Evolutionary conservation across 2,329 filamentous ascomycete species (phyloP), one percentile per base, ranked within the genome.

Genomic region (Diaporthe australafricana): DNA sequence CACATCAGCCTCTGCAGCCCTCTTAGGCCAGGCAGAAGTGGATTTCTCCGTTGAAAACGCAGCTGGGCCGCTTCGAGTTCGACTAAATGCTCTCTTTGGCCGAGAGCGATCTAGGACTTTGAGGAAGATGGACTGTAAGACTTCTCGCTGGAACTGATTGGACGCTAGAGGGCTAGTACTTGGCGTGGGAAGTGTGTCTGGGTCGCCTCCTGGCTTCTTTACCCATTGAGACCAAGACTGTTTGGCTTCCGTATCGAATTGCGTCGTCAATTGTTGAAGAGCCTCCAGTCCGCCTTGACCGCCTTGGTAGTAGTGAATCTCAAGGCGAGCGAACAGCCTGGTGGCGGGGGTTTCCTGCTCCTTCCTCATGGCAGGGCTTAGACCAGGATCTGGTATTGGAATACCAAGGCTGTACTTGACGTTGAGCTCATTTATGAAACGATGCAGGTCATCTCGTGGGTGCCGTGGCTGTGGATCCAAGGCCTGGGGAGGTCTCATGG

Each of bases 321-420:
- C 73, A 8, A 81, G 66, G 9, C 72, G 70, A 17, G 63, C 66
- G 30, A 72, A 74, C 5, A 73, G 57, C 50, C 22, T 68, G 16
- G 55, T 63, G n/a, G 68, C 69, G 2, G 42, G 12, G 12, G 50
- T 63, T 20, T 75, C 74, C 3, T 72, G 69, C 25, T 75, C 42
- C 38, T 72, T 74, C 3, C 76, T 76, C 11, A 71, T 57, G 2
- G 66, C 50, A 0, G 77, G 78, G 9, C 75, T 77, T 25, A 76
- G 71, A 16, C 20, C 69, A 9, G 50, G 68, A 32, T 78, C 76
- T 3, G 75, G 71, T 1, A 79, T 68, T 3, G 65, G 48, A 5
- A 81, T 63, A 22, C 75, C 79, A 1, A 81, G 70, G 20, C 74
- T 75, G 57, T 80, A 81, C 6, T 74, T 70, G 12, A 45, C 45